Evolutionary conservation across 805 yeast genomes (phyloP).

Genomic region (Ogataea allantospora): DNA sequence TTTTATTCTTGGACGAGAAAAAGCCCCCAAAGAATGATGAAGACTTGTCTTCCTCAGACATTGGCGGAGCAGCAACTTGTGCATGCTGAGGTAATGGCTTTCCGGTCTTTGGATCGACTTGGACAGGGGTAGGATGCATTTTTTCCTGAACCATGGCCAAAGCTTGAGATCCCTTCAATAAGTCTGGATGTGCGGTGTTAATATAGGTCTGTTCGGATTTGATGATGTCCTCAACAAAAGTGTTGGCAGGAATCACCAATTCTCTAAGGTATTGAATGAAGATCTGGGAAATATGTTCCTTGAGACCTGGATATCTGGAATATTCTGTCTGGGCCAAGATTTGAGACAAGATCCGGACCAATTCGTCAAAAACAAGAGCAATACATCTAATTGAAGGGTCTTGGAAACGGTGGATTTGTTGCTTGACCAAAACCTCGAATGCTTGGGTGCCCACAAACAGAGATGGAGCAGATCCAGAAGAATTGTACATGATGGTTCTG

Average conservation of each 20-base stretch:
- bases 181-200: slow-evolving; percentile 96
- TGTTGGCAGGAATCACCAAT: slow-evolving; percentile 79
- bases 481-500: slow-evolving; percentile 94
- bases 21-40: slow-evolving; percentile 95
- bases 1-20: slow-evolving; percentile 87
- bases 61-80: slow-evolving; percentile 28
- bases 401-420: slow-evolving; percentile 89
- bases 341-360: slow-evolving; percentile 85
- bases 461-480: slow-evolving; percentile 95
- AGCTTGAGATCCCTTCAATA: slow-evolving; percentile 91
- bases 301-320: slow-evolving; percentile 85
- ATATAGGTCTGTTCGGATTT: slow-evolving; percentile 88
- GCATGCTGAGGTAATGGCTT: slow-evolving; percentile 58
- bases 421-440: slow-evolving; percentile 91
- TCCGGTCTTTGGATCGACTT: slow-evolving; percentile 87
- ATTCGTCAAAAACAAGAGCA: slow-evolving; percentile 87
- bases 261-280: slow-evolving; percentile 79
- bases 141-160: slow-evolving; percentile 90
- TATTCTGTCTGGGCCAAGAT: slow-evolving; percentile 79
- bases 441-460: slow-evolving; percentile 97
- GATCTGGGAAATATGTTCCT: slow-evolving; percentile 78
- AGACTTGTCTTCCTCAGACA: slow-evolving; percentile 45
- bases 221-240: slow-evolving; percentile 81
- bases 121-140: slow-evolving; percentile 74
- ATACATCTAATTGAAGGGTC: slow-evolving; percentile 91